Conservation (phyloP, 2,329 filamentous ascomycete species). For the Karstenula rhodostoma region DNA sequence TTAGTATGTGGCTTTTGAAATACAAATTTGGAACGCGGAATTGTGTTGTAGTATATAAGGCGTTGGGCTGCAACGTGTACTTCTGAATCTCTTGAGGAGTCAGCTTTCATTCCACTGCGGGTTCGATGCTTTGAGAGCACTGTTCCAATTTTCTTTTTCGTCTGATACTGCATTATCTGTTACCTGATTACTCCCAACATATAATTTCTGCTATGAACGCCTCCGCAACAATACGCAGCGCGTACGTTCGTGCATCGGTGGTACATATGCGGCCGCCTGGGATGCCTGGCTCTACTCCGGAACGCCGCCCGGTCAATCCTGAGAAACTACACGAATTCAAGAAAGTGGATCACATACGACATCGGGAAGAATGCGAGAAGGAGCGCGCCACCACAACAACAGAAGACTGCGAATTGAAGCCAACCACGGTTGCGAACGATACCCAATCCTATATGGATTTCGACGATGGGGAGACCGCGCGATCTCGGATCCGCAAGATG, state of each 20-base stretch:
- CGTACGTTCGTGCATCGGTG: conserved; percentile 35
- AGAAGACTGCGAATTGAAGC: background rate
- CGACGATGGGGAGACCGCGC: conserved; percentile 13
- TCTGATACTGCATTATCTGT: conserved; percentile 1
- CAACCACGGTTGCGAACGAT: conserved; percentile 11
- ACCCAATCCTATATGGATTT: conserved; percentile 25
- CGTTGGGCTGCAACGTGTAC: background rate
- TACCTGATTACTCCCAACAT: conserved; percentile 9
- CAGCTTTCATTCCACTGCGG: background rate
- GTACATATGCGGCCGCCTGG: conserved; percentile 24
- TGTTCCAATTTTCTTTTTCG: conserved; percentile 7
- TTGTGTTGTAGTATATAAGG: background rate
- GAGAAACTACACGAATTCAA: conserved; percentile 31
- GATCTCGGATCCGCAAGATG: conserved; percentile 25
- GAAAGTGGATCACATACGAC: conserved; percentile 29
- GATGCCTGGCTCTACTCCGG: conserved; percentile 16
- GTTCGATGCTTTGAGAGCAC: background rate
- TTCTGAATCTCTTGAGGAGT: background rate
- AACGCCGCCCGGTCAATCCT: conserved; percentile 26
- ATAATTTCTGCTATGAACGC: conserved; percentile 37
- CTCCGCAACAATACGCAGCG: conserved; percentile 38
- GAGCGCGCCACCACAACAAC: conserved; percentile 21
- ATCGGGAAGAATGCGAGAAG: conserved; percentile 30
- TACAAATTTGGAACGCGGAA: background rate
- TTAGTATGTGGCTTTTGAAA: conserved; percentile 12